These are phyloP conservation scores for Globisporangium camurandrum DNA, from an alignment of 352 stramenopile species.

Conservation along the genomic window DNA sequence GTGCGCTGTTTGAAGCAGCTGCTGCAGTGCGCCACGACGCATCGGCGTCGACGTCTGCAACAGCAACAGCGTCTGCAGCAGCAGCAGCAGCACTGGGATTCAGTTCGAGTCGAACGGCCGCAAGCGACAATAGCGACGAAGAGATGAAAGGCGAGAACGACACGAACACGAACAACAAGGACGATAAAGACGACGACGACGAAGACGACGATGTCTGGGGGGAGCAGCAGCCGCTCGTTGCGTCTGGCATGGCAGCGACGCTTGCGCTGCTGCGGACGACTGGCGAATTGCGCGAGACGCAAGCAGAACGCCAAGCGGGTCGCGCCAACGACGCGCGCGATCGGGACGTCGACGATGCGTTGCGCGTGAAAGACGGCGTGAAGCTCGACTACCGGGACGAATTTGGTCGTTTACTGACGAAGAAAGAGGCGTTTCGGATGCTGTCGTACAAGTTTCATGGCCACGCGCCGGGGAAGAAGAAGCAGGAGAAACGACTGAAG, in stretches of 20 bases:
- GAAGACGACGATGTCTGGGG: slow-evolving; percentile 63
- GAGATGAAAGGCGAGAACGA: slow-evolving; percentile 28
- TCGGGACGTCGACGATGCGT: slow-evolving; percentile 85
- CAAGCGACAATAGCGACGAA: slow-evolving; percentile 19
- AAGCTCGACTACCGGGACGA: slow-evolving; percentile 97
- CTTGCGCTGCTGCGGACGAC: slow-evolving; percentile 90
- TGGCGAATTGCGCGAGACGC: slow-evolving; percentile 87
- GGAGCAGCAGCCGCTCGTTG: slow-evolving; percentile 79
- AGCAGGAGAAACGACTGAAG: slow-evolving; percentile 93
- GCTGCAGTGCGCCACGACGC: not conserved
- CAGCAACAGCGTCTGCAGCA: not conserved
- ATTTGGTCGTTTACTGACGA: slow-evolving; percentile 93
- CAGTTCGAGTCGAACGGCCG: too few species aligned
- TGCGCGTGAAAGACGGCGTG: slow-evolving; percentile 79
- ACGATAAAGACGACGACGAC: slow-evolving; percentile 37
- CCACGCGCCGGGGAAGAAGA: slow-evolving; percentile 95
- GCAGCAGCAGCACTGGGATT: not conserved
- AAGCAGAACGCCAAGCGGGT: slow-evolving; percentile 87
- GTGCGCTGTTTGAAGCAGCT: slow-evolving; percentile 36
- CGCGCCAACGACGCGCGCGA: slow-evolving; percentile 93
- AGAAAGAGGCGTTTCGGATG: slow-evolving; percentile 97
- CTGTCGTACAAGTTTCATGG: slow-evolving; percentile 99
- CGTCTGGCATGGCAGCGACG: slow-evolving; percentile 86
- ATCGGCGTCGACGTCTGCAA: not conserved
- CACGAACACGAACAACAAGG: slow-evolving; percentile 22